Evolutionary conservation across 2,329 filamentous ascomycete species (phyloP), one percentile per base, ranked within the genome.

Genomic region (Penicillium sp.): DNA sequence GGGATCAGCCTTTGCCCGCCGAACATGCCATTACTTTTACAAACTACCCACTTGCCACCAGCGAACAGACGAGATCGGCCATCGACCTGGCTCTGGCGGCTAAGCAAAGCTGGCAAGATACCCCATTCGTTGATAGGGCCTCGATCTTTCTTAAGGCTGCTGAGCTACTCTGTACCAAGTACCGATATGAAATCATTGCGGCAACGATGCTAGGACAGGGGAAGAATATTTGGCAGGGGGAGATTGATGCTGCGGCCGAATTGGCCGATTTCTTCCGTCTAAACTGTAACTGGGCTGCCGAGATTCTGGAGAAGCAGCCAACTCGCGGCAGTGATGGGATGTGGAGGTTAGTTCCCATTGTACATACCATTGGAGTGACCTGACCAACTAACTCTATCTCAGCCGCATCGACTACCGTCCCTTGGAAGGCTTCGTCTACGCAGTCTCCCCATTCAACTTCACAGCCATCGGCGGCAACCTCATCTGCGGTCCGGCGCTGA

Each of bases 151-250:
- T 96, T 63, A 95, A 95, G 77, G 91, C 92, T 3, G 91, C 91
- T 33, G 90, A 96, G 69, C 78, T 97, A 52, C 81, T 96, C 56
- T 79, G 86, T 49, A 86, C 81, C 53, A 96, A 96, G 74, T 96
- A 97, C 74, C 82, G 92, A 65, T 95, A 95, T 73, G 88, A 95
- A 46, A 82, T 97, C 62, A 93, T 96, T 84, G 91, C 92, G 3
- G 86, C 89, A 13, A 95, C 92, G 4, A 95, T 96, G 82, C 76
- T 95, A 18, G 91, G 92, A 53, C 92, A 97, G 74, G 92, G 92
- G 62, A 96, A 96, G 81, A 96, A 95, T 68, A 88, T 88, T 37
- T 95, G 89, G 89, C 91, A 97, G 72, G 91, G 89, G 28, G 91
- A 97, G 78, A 96, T 96, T 57, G 91, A 96, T 71, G 80, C 89